These are phyloP conservation scores for Acephala macrosclerotiorum DNA, from an alignment of 2,329 filamentous ascomycete genomes.

Conservation along the genomic window DNA sequence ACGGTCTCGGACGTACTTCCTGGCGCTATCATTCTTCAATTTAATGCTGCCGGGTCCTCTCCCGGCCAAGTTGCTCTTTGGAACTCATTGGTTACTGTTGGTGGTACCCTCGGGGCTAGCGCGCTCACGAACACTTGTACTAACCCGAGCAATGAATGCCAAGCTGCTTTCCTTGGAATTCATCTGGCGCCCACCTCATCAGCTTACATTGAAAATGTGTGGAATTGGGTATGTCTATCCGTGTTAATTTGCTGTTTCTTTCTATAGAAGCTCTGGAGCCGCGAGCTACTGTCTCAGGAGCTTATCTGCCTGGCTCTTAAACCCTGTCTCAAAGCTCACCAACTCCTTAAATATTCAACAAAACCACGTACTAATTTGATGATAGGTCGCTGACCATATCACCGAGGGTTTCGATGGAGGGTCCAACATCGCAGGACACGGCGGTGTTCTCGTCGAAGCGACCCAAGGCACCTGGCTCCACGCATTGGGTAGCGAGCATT, in stretches of 20 bases:
- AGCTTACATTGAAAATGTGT: conserved; percentile 61
- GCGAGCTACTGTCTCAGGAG: too few relatives aligned
- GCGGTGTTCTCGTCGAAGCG: conserved; percentile 10
- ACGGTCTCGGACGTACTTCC: conserved; percentile 55
- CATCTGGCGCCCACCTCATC: conserved; percentile 55
- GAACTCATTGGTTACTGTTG: conserved; percentile 54
- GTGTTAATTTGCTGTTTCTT: too few relatives aligned
- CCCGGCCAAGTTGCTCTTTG: conserved; percentile 59
- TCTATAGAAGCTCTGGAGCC: too few relatives aligned
- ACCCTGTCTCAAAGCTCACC: too few relatives aligned
- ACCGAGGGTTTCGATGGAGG: conserved; percentile 15
- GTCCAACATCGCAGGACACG: conserved; percentile 8
- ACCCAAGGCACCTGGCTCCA: conserved; percentile 14
- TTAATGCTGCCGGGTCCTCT: conserved; percentile 55
- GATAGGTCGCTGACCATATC: conserved; percentile 20
- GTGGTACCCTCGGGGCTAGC: conserved; percentile 51
- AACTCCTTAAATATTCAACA: too few relatives aligned
- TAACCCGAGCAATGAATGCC: conserved; percentile 50
- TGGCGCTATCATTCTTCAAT: conserved; percentile 52
- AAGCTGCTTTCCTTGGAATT: conserved; percentile 56
- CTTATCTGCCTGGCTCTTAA: too few relatives aligned
- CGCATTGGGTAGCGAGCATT: conserved; percentile 13
- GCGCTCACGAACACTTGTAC: conserved; percentile 48
- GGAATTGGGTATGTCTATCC: conserved; percentile 48
- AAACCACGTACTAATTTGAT: too few relatives aligned